phyloP scores from a whole-genome alignment of 768 basidiomycete species.

The Leccinum olivaceopallidum region DNA sequence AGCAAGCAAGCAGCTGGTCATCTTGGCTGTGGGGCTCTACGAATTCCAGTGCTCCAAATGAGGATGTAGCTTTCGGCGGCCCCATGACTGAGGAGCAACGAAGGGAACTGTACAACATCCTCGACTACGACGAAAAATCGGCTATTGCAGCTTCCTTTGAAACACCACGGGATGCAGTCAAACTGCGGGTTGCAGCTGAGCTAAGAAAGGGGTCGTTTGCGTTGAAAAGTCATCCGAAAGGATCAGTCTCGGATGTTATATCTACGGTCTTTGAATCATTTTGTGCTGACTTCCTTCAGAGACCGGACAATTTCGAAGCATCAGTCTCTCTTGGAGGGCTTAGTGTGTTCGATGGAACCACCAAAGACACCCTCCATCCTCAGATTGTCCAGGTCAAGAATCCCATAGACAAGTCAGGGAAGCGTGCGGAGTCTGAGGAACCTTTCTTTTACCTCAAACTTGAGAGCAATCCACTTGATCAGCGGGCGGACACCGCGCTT shows the following conservation, averaged over 20 bases:
- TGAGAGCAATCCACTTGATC: conserved; percentile 90
- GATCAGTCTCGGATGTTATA: conserved; percentile 65
- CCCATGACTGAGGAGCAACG: conserved; percentile 89
- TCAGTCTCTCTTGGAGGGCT: conserved; percentile 84
- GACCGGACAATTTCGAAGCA: conserved; percentile 84
- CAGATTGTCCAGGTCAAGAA: conserved; percentile 89
- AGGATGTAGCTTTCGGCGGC: conserved; percentile 60
- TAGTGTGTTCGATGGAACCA: conserved; percentile 91
- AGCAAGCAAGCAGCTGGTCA: conserved; percentile 58
- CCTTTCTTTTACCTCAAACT: conserved; percentile 91
- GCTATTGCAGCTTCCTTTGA: conserved; percentile 70
- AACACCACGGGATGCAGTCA: conserved; percentile 76
- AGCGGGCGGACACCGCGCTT: conserved; percentile 87
- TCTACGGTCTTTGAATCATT: conserved; percentile 88
- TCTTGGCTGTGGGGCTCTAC: conserved; percentile 86
- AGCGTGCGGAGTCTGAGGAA: conserved; percentile 36
- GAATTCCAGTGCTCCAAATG: conserved; percentile 36
- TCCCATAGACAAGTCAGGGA: conserved; percentile 22
- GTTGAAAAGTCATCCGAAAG: conserved; percentile 74
- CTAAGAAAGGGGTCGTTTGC: conserved; percentile 89
- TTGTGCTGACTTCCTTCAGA: conserved; percentile 78
- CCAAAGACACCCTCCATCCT: conserved; percentile 71
- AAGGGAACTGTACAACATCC: conserved; percentile 82
- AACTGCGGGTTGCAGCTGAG: conserved; percentile 69
- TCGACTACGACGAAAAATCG: conserved; percentile 90